Conservation (phyloP, 768 basidiomycete genomes). For the Lactarius trivialis region DNA sequence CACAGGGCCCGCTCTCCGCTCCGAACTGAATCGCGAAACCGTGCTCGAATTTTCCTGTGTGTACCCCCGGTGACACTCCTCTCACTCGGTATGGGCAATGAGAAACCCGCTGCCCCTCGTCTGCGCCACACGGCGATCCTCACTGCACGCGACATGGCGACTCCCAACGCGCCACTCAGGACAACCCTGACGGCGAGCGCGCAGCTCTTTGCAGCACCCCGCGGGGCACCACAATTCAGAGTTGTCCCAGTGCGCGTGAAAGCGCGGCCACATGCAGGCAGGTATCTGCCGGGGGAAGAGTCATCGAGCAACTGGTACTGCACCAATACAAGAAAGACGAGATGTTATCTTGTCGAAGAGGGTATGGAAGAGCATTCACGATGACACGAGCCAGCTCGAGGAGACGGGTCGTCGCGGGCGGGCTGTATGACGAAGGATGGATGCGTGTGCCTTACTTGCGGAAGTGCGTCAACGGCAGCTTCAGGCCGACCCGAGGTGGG, state of each 20-base stretch:
- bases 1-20: constrained; percentile 20
- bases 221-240: constrained; percentile 9
- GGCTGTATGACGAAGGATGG: constrained; percentile 1
- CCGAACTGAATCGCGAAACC: neutral
- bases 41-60: constrained; percentile 2
- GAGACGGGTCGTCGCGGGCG: constrained; percentile 16
- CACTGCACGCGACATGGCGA: constrained; percentile 13
- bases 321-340: neutral
- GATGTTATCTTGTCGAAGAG: neutral
- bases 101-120: constrained; percentile 4
- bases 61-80: constrained; percentile 8
- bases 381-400: constrained; percentile 8
- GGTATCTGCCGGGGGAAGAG: neutral
- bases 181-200: constrained; percentile 16
- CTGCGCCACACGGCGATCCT: constrained; percentile 2
- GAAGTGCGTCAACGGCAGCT: constrained; percentile 15
- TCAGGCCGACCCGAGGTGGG: neutral
- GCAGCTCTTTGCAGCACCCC: constrained; percentile 21
- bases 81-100: neutral
- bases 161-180: constrained; percentile 5
- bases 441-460: neutral
- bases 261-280: constrained; percentile 10
- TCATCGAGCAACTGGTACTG: neutral
- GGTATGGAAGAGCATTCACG: constrained; percentile 9
- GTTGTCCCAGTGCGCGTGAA: neutral